These are phyloP conservation scores for Eucalyptus decipiens DNA, from an alignment of 345 rosid species.

Conservation along the genomic window DNA sequence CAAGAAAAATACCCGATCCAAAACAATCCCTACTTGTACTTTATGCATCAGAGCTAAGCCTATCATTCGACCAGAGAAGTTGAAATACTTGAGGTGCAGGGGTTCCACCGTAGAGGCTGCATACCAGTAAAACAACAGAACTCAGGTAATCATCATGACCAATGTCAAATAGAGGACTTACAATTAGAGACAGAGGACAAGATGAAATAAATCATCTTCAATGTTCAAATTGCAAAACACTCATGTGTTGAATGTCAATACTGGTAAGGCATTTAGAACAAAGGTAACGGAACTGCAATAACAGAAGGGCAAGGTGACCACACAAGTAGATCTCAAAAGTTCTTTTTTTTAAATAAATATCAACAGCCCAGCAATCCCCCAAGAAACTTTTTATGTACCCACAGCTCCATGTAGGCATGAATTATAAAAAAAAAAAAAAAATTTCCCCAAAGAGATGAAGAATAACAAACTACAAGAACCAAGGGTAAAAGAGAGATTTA, in stretches of 20 bases:
- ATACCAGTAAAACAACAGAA: constrained; percentile 2
- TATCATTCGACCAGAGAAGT: constrained; percentile 79
- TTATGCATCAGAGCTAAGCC: constrained; percentile 88
- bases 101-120: constrained; percentile 92
- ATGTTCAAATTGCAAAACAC: neutral
- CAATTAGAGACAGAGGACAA: neutral
- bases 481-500: no score
- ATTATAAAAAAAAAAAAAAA: neutral
- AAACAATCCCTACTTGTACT: constrained; percentile 80
- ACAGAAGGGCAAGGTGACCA: neutral
- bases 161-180: neutral
- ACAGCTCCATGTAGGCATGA: neutral
- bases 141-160: neutral
- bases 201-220: neutral
- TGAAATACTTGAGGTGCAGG: constrained; percentile 71
- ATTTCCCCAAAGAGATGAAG: neutral
- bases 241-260: neutral
- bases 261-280: neutral
- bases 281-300: neutral
- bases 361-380: neutral
- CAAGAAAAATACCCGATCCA: constrained; percentile 77
- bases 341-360: neutral
- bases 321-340: neutral
- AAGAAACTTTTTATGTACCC: neutral
- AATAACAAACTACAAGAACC: neutral